Conservation (phyloP, 495 filamentous ascomycete species). For the Pyrenopolyporus hunteri region DNA sequence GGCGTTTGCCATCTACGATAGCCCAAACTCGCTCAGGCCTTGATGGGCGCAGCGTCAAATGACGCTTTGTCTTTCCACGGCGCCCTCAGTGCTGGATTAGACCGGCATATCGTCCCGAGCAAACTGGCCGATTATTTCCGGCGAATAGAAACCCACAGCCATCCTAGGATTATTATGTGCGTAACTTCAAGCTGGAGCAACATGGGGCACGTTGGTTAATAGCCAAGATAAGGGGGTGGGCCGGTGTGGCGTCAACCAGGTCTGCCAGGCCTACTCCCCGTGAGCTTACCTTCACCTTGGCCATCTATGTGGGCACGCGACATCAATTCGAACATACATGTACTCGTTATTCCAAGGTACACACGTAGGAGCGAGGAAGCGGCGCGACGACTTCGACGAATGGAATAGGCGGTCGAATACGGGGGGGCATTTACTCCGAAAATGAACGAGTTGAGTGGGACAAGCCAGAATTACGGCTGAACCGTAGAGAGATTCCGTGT, state of each 20-base stretch:
- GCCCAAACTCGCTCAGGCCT: background rate
- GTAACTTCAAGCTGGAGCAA: background rate
- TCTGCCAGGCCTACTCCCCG: background rate
- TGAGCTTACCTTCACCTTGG: constrained; percentile 1
- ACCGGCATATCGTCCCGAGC: constrained; percentile 1
- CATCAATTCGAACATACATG: background rate
- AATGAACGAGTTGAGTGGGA: background rate
- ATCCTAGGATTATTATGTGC: background rate
- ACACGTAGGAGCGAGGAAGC: background rate
- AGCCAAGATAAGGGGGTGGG: constrained; percentile 9
- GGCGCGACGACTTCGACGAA: too few species aligned
- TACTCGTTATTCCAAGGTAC: background rate
- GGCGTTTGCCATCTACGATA: background rate
- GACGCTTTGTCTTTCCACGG: background rate
- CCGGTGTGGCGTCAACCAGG: constrained; percentile 8
- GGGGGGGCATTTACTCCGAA: too few species aligned
- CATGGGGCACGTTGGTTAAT: constrained; percentile 1
- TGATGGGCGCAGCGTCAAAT: background rate
- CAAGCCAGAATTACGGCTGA: background rate
- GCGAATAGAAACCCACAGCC: constrained; percentile 14
- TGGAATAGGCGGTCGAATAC: too few species aligned
- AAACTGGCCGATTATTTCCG: constrained; percentile 12
- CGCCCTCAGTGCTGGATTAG: background rate
- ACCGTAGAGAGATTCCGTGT: background rate
- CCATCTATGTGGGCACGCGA: background rate